These are phyloP conservation scores for Fomitopsis palustris DNA, from an alignment of 1,284 basidiomycete genomes.

Conservation along the genomic window DNA sequence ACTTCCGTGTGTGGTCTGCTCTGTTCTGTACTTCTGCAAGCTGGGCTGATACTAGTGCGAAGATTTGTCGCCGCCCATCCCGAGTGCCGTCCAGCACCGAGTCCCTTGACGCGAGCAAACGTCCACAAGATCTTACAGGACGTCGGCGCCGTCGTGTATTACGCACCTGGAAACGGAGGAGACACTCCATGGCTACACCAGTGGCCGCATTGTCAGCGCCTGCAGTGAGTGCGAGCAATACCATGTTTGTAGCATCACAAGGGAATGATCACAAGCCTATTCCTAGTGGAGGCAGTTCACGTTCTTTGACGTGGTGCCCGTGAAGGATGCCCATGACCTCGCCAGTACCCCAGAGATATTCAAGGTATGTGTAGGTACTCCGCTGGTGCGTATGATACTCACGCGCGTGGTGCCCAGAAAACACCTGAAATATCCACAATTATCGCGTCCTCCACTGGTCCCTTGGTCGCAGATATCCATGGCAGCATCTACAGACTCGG, in stretches of 20 bases:
- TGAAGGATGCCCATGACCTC: constrained; percentile 81
- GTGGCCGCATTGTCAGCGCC: constrained; percentile 30
- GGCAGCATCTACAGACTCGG: constrained; percentile 77
- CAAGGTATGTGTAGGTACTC: constrained; percentile 46
- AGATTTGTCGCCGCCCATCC: too few relatives aligned
- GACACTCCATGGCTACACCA: constrained; percentile 4
- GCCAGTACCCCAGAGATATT: constrained; percentile 73
- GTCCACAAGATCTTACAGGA: background rate
- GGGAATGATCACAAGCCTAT: background rate
- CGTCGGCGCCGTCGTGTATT: background rate
- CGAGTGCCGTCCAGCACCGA: too few relatives aligned
- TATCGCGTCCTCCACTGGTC: constrained; percentile 55
- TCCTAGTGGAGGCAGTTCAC: constrained; percentile 79
- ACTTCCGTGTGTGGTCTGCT: too few relatives aligned
- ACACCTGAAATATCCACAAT: constrained; percentile 72
- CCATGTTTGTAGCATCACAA: background rate
- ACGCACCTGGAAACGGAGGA: background rate
- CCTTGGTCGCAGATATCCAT: constrained; percentile 79
- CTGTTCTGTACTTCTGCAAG: too few relatives aligned
- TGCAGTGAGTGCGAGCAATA: constrained; percentile 31
- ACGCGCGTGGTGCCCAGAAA: constrained; percentile 34
- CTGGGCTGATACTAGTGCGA: too few relatives aligned
- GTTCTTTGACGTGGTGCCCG: constrained; percentile 72
- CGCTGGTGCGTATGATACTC: background rate
- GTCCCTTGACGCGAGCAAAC: too few relatives aligned